Percentiles rank a stretch among this genome's conserved stretches.
phyloP scores from a whole-genome alignment of 2,329 filamentous ascomycete genomes.

The Blumeria graminis region DNA sequence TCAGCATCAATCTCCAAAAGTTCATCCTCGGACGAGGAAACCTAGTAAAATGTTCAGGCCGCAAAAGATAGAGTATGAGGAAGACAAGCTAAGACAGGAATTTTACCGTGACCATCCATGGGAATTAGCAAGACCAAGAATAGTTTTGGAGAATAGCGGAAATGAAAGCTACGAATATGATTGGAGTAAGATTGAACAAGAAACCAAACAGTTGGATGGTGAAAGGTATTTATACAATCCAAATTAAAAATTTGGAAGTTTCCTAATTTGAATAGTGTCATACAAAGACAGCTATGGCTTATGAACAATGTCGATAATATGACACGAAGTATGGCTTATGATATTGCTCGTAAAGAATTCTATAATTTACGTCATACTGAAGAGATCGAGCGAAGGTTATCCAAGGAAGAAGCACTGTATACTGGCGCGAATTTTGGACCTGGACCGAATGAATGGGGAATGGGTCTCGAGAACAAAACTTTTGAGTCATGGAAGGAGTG shows the following conservation, averaged over 20 bases:
- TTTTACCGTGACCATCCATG: conserved; percentile 94
- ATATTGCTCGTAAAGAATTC: conserved; percentile 69
- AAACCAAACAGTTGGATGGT: conserved; percentile 52
- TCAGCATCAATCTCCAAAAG: conserved; percentile 18
- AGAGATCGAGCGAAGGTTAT: conserved; percentile 61
- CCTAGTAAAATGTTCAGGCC: conserved; percentile 62
- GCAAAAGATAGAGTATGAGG: conserved; percentile 51
- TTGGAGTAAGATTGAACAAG: conserved; percentile 59
- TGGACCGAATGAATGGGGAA: conserved; percentile 47
- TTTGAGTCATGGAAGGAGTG: conserved; percentile 73
- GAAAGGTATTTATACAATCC: conserved; percentile 38
- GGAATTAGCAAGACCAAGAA: conserved; percentile 74
- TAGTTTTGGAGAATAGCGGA: conserved; percentile 68
- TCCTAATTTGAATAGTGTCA: conserved; percentile 34
- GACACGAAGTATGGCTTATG: conserved; percentile 50
- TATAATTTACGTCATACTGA: conserved; percentile 63
- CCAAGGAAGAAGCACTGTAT: conserved; percentile 64
- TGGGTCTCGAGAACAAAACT: conserved; percentile 55
- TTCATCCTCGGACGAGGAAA: conserved; percentile 24
- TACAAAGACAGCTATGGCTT: conserved; percentile 76
- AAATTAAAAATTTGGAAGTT: background rate
- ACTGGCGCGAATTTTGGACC: conserved; percentile 79
- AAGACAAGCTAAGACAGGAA: conserved; percentile 54
- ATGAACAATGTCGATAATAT: conserved; percentile 38
- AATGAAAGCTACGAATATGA: conserved; percentile 53